A percentile compares a stretch with the other conserved stretches of the same genome.
These are phyloP conservation scores for Aureobasidium mangrovei DNA, from an alignment of 2,329 filamentous ascomycete species.

Conservation along the genomic window DNA sequence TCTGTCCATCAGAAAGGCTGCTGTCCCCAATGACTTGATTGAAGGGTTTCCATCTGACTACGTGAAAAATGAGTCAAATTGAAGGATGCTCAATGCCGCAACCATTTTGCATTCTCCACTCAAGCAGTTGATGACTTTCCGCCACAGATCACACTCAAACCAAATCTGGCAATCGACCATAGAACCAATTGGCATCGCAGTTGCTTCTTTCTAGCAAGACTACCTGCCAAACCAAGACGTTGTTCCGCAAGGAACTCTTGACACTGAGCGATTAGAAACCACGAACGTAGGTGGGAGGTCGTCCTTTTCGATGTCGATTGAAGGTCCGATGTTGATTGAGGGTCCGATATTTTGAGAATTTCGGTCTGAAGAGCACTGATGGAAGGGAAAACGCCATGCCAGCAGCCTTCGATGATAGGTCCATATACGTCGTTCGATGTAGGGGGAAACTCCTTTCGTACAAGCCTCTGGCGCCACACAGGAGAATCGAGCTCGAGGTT, in stretches of 20 bases:
- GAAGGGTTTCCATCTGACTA: too few species aligned
- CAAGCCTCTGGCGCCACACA: not conserved
- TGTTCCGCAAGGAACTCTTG: not conserved
- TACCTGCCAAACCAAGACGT: not conserved
- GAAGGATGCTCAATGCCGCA: too few species aligned
- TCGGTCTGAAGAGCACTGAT: not conserved
- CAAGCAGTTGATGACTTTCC: too few species aligned
- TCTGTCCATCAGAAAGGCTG: too few species aligned
- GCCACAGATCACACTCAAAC: not conserved
- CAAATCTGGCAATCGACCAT: not conserved
- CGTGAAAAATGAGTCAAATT: too few species aligned
- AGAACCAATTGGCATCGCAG: not conserved
- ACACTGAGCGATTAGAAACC: not conserved
- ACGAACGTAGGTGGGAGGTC: not conserved
- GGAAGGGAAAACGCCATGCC: not conserved
- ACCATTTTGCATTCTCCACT: too few species aligned
- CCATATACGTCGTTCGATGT: not conserved
- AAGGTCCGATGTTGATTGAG: not conserved
- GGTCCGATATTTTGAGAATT: not conserved
- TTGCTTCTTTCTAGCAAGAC: not conserved
- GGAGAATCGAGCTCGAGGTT: slow-evolving; percentile 1
- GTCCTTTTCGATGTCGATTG: not conserved
- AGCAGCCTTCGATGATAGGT: not conserved
- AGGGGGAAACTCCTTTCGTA: not conserved
- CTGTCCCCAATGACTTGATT: too few species aligned